A percentile compares a stretch with the other conserved stretches of the same genome.
These are phyloP conservation scores for Talaromyces proteolyticus DNA, from an alignment of 495 filamentous ascomycete genomes.

Conservation along the genomic window DNA sequence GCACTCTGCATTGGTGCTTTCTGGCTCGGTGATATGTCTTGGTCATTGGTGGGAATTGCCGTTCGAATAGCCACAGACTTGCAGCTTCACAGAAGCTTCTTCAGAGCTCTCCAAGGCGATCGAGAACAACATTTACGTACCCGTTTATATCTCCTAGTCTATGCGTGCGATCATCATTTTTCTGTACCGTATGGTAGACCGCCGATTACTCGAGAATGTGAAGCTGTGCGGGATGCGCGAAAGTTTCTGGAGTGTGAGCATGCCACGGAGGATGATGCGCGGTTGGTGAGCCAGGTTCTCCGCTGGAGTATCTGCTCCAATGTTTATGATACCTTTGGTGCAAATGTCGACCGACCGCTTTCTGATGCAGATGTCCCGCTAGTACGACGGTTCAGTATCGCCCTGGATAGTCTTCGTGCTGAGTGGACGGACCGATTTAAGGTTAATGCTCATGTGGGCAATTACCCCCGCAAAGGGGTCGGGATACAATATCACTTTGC, in stretches of 20 bases:
- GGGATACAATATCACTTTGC: slow-evolving; percentile 9
- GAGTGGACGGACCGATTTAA: slow-evolving; percentile 8
- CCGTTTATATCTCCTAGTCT: background rate
- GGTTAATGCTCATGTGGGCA: background rate
- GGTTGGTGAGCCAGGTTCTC: slow-evolving; percentile 18
- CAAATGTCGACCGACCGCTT: slow-evolving; percentile 15
- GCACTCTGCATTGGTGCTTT: slow-evolving; percentile 11
- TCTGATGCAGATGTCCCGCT: background rate
- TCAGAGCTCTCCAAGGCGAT: background rate
- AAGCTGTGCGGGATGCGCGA: background rate
- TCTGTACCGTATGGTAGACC: background rate
- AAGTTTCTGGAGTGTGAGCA: slow-evolving; percentile 3
- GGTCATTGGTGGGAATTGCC: slow-evolving; percentile 4
- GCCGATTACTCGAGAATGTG: slow-evolving; percentile 6
- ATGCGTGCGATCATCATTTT: slow-evolving; percentile 1
- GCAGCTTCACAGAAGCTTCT: too few relatives aligned
- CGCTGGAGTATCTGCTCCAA: slow-evolving; percentile 15
- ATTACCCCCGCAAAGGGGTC: slow-evolving; percentile 5
- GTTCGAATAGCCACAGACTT: slow-evolving; percentile 12
- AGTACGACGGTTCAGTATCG: slow-evolving; percentile 6
- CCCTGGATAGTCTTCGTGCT: slow-evolving; percentile 9
- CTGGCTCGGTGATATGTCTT: slow-evolving; percentile 10
- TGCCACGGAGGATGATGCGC: slow-evolving; percentile 9
- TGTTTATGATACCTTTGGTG: slow-evolving; percentile 21
- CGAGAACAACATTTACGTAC: background rate